A percentile compares a stretch with the other conserved stretches of the same genome.
Evolutionary conservation across 1,139 yeast genomes (phyloP).

Genomic region (Hyphopichia pseudoburtonii): DNA sequence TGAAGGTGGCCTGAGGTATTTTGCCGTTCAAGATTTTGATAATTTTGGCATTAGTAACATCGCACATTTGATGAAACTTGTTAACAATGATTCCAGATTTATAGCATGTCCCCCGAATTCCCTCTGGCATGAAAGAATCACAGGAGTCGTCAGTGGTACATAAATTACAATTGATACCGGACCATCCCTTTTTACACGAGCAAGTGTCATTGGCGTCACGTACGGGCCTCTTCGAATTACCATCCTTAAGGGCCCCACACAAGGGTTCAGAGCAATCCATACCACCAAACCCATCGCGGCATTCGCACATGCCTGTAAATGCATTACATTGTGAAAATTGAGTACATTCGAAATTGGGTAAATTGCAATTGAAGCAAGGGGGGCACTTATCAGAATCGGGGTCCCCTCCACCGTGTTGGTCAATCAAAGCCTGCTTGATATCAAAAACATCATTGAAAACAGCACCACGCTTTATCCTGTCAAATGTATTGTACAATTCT

Average conservation of each 20-base stretch:
- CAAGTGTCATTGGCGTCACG: slow-evolving; percentile 55
- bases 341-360: slow-evolving; percentile 86
- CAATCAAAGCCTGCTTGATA: slow-evolving; percentile 12
- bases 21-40: slow-evolving; percentile 75
- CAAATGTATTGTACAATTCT: slow-evolving; percentile 16
- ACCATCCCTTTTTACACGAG: slow-evolving; percentile 83
- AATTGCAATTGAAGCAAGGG: slow-evolving; percentile 90
- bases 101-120: slow-evolving; percentile 84
- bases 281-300: slow-evolving; percentile 92
- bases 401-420: slow-evolving; percentile 2
- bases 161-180: slow-evolving; percentile 88
- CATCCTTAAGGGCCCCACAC: slow-evolving; percentile 78
- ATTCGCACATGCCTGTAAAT: slow-evolving; percentile 87
- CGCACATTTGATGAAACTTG: slow-evolving; percentile 85
- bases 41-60: slow-evolving; percentile 87
- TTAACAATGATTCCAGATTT: slow-evolving; percentile 83
- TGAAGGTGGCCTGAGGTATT: slow-evolving; percentile 88
- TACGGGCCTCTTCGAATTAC: slow-evolving; percentile 63
- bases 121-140: slow-evolving; percentile 86
- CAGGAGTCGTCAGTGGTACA: slow-evolving; percentile 75
- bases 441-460: slow-evolving; percentile 28
- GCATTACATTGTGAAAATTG: slow-evolving; percentile 87
- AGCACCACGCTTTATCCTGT: slow-evolving; percentile 24
- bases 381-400: slow-evolving; percentile 57
- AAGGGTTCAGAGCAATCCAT: slow-evolving; percentile 86